Conservation (phyloP, 352 stramenopile genomes). For the Albugo candida region DNA sequence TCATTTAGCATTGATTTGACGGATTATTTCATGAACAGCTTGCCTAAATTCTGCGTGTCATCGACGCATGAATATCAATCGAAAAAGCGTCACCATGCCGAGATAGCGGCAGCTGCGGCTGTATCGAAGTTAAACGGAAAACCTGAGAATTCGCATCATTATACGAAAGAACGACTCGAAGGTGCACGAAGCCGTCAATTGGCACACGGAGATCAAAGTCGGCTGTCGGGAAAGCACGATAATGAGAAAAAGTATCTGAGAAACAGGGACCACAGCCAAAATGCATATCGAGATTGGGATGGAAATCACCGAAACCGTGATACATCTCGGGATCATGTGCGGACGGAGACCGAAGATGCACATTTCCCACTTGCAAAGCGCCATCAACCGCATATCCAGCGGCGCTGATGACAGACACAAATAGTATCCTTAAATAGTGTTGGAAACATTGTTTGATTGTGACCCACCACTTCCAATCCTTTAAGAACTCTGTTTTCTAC, state of each 20-base stretch:
- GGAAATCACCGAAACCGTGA: neutral
- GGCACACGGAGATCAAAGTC: neutral
- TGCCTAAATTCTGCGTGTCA: conserved; percentile 71
- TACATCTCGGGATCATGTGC: conserved; percentile 4
- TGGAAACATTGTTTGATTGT: too few relatives aligned
- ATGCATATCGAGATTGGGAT: conserved; percentile 10
- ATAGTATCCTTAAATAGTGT: too few relatives aligned
- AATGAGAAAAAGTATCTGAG: neutral
- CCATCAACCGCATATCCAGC: too few relatives aligned
- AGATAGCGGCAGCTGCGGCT: conserved; percentile 15
- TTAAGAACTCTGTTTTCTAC: too few relatives aligned
- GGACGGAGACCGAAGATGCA: neutral
- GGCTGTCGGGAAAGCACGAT: neutral
- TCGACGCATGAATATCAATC: conserved; percentile 75
- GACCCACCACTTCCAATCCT: too few relatives aligned
- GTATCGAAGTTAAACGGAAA: neutral
- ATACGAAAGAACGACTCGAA: neutral
- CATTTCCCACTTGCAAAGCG: too few relatives aligned
- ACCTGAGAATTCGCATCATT: neutral
- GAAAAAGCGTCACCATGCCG: conserved; percentile 68
- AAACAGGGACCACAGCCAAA: conserved; percentile 13
- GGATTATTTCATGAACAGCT: conserved; percentile 11
- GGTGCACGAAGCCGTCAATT: neutral
- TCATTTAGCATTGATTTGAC: neutral
- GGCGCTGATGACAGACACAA: too few relatives aligned